Evolutionary conservation across 2,329 filamentous ascomycete species (phyloP), one percentile per base, ranked within the genome.

Genomic region (Fusarium musae): DNA sequence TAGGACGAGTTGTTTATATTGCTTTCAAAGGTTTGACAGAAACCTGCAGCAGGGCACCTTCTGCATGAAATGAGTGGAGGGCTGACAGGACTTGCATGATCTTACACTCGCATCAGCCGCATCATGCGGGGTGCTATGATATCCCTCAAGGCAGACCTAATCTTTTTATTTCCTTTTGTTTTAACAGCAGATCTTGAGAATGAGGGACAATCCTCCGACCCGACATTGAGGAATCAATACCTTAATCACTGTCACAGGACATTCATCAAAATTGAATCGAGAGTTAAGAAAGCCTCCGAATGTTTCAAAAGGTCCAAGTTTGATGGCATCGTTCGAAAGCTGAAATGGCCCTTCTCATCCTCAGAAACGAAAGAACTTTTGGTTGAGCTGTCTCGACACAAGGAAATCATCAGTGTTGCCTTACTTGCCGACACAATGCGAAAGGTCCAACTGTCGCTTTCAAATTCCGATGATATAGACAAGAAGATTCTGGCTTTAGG

Each of bases 271-370:
- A 53, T 68, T 21, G 46, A 47, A 23, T 32, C 2, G 0, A 56
- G 37, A 21, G 43, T 23, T 23, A 67, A 47, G 12, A 66, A 67
- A 9, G 53, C 17, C 3, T 12, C 46, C 1, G 62, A 60, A 0
- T 34, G 53, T 6, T 60, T 60, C 9, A 39, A 17, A 2, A n/a
- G n/a, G 0, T 42, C 46, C 1, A 42, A 40, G 17, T 15, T 47
- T 2, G 40, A 43, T 2, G 32, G 46, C 0, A 52, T 66, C 16
- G 32, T 23, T 7, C 32, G 59, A 9, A 43, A 69, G 9, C 49
- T 73, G 9, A 76, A 67, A 39, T 76, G 71, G 63, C 69, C 69
- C 6, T 74, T 71, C n/a, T 73, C 62, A 4, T 17, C 53, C 0
- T 62, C 69, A 1, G 69, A 73, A 28, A 74, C 63, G 1, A 57